Base-by-base conservation (phyloP, 495 filamentous ascomycete genomes). In the Tuber magnatum region DNA sequence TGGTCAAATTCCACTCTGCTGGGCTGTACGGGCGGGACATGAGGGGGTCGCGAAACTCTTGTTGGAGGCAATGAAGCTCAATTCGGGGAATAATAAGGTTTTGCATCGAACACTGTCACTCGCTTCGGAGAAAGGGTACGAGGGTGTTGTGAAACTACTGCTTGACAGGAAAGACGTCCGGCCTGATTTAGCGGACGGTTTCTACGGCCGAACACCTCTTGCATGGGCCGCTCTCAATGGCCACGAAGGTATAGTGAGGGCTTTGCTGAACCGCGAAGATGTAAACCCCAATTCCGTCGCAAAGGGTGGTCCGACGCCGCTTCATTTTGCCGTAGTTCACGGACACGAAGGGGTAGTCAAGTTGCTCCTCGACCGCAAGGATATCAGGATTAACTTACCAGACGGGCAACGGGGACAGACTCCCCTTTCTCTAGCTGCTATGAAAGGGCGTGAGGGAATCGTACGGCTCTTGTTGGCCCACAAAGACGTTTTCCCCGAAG, bases 321-420 rank as follows among this genome's bases (percentile, higher is more conserved):
- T 98, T 78, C 97, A 97, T 93, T 98, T 94, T 92, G 94, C 94
- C 24, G 97, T 97, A 92, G 97, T 93, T 46, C 97, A 97, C 83
- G 86, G 93, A 77, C 94, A 98, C 82, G 97, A 97, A 83, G 89
- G 89, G 38, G 97, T 97, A 81, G 92, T 92, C 14, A 94, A 97
- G 81, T 86, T 91, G 20, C 85, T 98, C 41, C 87, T 98, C 32
- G 93, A 97, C 80, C 90, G 56, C n/a, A 65, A 35, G 14, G 56
- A 35, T 20, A 35, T 65, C 56, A 65, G 18, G 28, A 12, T 28
- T 6, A 35, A 65, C 56, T 18, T 65, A 14, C 56, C 28, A 28
- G 56, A 65, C 12, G 56, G 56, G 32, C 28, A 65, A 35, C 56
- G 56, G 56, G 56, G 56, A 18, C 56, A 65, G 56, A 65, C 56